phyloP scores from a whole-genome alignment of 805 yeast genomes.

The Helenozyma rhizophorensis region DNA sequence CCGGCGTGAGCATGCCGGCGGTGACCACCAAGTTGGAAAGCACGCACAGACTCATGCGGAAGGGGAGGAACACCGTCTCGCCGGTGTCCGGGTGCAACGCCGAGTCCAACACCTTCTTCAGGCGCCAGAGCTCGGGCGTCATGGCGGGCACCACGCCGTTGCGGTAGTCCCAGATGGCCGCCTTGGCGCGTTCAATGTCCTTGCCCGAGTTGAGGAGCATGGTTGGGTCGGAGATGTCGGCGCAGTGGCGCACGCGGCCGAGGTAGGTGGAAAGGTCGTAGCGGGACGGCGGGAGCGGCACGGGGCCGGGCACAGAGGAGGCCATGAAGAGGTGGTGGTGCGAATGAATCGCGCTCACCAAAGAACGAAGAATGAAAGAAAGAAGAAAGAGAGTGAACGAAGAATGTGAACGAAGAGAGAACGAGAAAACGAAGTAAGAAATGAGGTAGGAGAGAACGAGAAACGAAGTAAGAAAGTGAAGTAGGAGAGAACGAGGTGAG shows the following conservation, averaged over 20 bases:
- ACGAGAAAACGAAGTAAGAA: too few species aligned
- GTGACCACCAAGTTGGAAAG: constrained; percentile 91
- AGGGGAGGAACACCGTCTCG: constrained; percentile 86
- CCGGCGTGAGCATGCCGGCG: constrained; percentile 96
- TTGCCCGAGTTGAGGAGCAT: constrained; percentile 71
- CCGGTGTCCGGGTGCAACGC: constrained; percentile 97
- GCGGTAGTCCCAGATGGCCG: constrained; percentile 64
- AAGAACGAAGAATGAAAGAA: too few species aligned
- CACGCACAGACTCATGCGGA: constrained; percentile 96
- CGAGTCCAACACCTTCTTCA: constrained; percentile 83
- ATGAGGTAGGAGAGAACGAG: too few species aligned
- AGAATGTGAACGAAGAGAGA: too few species aligned
- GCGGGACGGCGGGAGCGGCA: constrained; percentile 72
- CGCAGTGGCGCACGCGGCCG: constrained; percentile 95
- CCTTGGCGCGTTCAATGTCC: constrained; percentile 62
- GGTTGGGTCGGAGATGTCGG: constrained; percentile 87
- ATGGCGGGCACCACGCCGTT: constrained; percentile 61
- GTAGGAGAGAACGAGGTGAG: too few species aligned
- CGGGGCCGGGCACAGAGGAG: constrained; percentile 79
- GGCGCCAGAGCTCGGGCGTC: constrained; percentile 83
- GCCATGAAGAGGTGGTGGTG: constrained; percentile 71
- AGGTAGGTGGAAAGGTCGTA: constrained; percentile 79
- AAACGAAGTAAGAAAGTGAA: too few species aligned
- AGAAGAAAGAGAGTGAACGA: too few species aligned
- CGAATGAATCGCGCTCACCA: too few species aligned